Base-by-base conservation (phyloP, 148 eudicot genomes). In the Rhododendron mucronatum region DNA sequence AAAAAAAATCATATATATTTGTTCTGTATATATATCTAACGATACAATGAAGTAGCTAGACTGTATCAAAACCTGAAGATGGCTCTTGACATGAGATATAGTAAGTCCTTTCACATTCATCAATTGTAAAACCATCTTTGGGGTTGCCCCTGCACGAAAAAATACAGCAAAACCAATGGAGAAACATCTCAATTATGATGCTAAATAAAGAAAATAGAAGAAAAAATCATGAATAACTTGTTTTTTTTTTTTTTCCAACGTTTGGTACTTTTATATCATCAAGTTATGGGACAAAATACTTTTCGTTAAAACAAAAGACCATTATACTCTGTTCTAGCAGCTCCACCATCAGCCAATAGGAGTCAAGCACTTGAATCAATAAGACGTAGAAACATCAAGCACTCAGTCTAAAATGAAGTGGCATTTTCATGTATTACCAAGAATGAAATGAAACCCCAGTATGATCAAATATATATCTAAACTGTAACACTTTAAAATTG, bases 81-180 rank as follows among this genome's bases (percentile, higher is more conserved):
- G 98, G 86, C 98, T 93, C 91, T 95, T 95, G 2, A 95, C 91
- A 61, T 95, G 96, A 83, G 98, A 92, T 59, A 92, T 87, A 18
- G 91, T 90, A 28, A 95, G 82, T 57, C 95, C 98, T 82, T 90
- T 89, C 80, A 93, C 92, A 84, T 93, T 88, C 98, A 95, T 93
- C 73, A 91, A 21, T 67, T 92, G 90, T 53, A 92, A 67, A 69
- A 95, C 91, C 92, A 92, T 90, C 89, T 93, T 93, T 18, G 98
- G 98, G 45, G 96, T 95, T 81, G 98, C 93, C 74, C 98, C 96
- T 93, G 47, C 73, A 20, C 50, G 86, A 16, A n/a, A 8, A 59
- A 2, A 23, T 71, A 41, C 21, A 71, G 33, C 76, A 33, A 82
- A 65, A 35, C 23, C 11, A 57, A 16, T 23, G 1, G 48, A 33